Conservation (phyloP, 495 filamentous ascomycete species). For the Trichocladium antarcticum region DNA sequence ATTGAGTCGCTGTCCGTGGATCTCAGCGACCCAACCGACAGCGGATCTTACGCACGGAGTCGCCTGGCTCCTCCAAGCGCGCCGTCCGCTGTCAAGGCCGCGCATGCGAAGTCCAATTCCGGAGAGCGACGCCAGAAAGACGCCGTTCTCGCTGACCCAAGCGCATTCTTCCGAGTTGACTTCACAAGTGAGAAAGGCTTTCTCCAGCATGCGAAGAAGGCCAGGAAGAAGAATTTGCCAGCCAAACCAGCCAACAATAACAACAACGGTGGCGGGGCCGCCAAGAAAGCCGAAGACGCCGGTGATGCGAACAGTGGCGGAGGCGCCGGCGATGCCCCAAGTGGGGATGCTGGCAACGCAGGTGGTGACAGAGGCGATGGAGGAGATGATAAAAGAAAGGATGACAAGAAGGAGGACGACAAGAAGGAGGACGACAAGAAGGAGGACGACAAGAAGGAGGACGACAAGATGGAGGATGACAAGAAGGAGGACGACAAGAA, state of each 20-base stretch:
- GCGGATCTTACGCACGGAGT: slow-evolving; percentile 15
- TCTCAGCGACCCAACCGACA: slow-evolving; percentile 12
- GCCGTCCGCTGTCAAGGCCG: background rate
- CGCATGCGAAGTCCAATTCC: background rate
- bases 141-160: slow-evolving; percentile 23
- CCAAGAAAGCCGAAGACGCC: slow-evolving; percentile 34
- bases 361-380: slow-evolving; percentile 20
- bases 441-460: slow-evolving; percentile 25
- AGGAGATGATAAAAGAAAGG: slow-evolving; percentile 21
- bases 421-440: slow-evolving; percentile 22
- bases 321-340: slow-evolving; percentile 7
- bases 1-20: background rate
- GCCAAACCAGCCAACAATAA: slow-evolving; percentile 7
- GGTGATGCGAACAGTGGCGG: slow-evolving; percentile 20
- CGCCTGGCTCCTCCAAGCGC: background rate
- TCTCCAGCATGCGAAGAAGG: slow-evolving; percentile 35
- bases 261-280: slow-evolving; percentile 26
- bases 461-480: slow-evolving; percentile 12
- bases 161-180: slow-evolving; percentile 28
- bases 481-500: slow-evolving; percentile 17
- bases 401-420: slow-evolving; percentile 22
- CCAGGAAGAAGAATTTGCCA: slow-evolving; percentile 17
- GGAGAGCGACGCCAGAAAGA: slow-evolving; percentile 7
- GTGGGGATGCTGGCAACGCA: slow-evolving; percentile 13
- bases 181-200: slow-evolving; percentile 39